phyloP scores from a whole-genome alignment of 2,329 filamentous ascomycete genomes.

The Phyllosticta capitalensis region DNA sequence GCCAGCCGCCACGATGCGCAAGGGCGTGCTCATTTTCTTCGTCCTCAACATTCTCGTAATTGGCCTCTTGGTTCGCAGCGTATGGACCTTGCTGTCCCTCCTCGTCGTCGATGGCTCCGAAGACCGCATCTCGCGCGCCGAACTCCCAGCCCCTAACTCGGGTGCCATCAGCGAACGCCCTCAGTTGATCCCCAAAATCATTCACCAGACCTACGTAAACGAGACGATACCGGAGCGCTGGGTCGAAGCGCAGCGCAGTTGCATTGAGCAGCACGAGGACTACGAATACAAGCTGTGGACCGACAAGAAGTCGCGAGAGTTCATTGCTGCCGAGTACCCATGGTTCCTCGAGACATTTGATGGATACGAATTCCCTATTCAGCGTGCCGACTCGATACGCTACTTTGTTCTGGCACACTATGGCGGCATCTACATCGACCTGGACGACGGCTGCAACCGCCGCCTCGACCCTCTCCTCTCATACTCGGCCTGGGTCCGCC shows the following conservation, averaged over 20 bases:
- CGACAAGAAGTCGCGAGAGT: conserved; percentile 57
- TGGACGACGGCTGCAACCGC: conserved; percentile 65
- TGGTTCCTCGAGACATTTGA: conserved; percentile 72
- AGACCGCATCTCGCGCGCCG: conserved; percentile 57
- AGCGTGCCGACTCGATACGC: conserved; percentile 67
- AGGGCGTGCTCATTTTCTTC: conserved; percentile 53
- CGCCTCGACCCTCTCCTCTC: conserved; percentile 57
- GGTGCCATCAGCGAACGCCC: conserved; percentile 46
- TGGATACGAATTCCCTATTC: conserved; percentile 63
- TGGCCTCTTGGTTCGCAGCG: conserved; percentile 53
- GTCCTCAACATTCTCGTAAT: conserved; percentile 56
- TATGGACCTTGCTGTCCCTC: conserved; percentile 62
- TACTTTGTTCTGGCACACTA: conserved; percentile 72
- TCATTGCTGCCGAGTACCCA: conserved; percentile 57
- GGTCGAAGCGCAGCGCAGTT: conserved; percentile 55
- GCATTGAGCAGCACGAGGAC: conserved; percentile 56
- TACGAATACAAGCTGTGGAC: conserved; percentile 80
- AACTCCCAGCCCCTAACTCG: conserved; percentile 57
- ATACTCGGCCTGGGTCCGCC: conserved; percentile 61
- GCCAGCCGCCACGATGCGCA: conserved; percentile 43
- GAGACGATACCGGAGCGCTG: conserved; percentile 58
- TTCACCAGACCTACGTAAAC: conserved; percentile 69
- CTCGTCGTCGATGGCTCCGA: conserved; percentile 57
- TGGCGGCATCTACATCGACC: conserved; percentile 72
- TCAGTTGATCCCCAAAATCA: conserved; percentile 64